phyloP scores from a whole-genome alignment of 805 yeast genomes.

The Torulaspora franciscae region DNA sequence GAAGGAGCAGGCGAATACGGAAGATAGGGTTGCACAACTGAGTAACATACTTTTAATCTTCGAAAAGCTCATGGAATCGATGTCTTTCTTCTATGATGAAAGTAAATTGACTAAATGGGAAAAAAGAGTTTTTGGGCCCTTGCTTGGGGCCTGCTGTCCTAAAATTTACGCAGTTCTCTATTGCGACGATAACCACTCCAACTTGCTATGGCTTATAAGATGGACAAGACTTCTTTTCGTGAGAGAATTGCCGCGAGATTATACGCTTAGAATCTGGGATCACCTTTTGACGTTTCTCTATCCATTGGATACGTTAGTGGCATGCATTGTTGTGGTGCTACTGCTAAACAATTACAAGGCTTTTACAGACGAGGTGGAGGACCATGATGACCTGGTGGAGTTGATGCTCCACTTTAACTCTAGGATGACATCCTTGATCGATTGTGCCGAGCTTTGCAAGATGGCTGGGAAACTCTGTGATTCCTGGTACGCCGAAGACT shows the following conservation, averaged over 20 bases:
- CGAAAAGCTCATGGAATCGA: slow-evolving; percentile 27
- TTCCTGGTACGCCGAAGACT: slow-evolving; percentile 20
- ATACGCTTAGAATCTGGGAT: slow-evolving; percentile 31
- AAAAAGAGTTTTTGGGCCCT: slow-evolving; percentile 16
- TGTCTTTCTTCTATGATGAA: slow-evolving; percentile 29
- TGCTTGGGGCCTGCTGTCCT: slow-evolving; percentile 22
- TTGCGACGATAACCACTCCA: slow-evolving; percentile 14
- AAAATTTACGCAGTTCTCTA: slow-evolving; percentile 16
- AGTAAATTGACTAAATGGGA: slow-evolving; percentile 27
- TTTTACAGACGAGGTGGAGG: slow-evolving; percentile 17
- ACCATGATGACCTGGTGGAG: slow-evolving; percentile 31
- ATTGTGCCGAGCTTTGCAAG: slow-evolving; percentile 26
- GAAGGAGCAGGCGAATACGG: slow-evolving; percentile 1
- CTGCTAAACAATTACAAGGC: slow-evolving; percentile 21
- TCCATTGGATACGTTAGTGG: slow-evolving; percentile 23
- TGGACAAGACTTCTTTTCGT: slow-evolving; percentile 33
- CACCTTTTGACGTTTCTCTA: slow-evolving; percentile 27
- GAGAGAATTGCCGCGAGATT: slow-evolving; percentile 28
- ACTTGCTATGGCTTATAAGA: slow-evolving; percentile 33
- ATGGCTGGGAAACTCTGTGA: slow-evolving; percentile 30
- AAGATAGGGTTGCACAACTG: slow-evolving; percentile 6
- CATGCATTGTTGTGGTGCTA: slow-evolving; percentile 24
- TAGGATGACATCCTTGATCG: slow-evolving; percentile 12
- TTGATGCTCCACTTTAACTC: slow-evolving; percentile 24
- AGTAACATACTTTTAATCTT: slow-evolving; percentile 23